Percentiles rank a stretch among this genome's conserved stretches.
These are phyloP conservation scores for Chromera velia DNA, from an alignment of 73 alveolate species.

Conservation along the genomic window DNA sequence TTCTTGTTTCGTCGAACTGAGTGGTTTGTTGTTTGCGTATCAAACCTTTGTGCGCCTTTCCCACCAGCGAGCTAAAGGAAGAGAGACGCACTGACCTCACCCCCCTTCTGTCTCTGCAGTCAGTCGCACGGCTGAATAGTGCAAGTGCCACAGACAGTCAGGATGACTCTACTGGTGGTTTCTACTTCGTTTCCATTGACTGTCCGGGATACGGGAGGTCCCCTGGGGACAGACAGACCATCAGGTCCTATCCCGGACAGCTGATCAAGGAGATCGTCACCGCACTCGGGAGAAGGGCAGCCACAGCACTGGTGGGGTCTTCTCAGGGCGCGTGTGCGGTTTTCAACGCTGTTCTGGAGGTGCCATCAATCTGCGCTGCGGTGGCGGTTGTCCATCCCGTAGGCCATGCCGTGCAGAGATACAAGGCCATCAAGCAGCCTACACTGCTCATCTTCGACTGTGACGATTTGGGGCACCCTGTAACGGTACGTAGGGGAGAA, in stretches of 20 bases:
- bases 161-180: not conserved
- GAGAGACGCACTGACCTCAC: too few species aligned
- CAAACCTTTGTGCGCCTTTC: too few species aligned
- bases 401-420: slow-evolving; percentile 40
- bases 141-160: too few species aligned
- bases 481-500: not conserved
- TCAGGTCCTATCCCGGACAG: slow-evolving; percentile 31
- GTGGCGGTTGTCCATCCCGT: slow-evolving; percentile 10
- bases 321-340: slow-evolving; percentile 37
- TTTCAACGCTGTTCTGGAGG: slow-evolving; percentile 28
- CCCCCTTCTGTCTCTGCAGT: too few species aligned
- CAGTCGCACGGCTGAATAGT: too few species aligned
- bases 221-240: slow-evolving; percentile 18
- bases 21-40: too few species aligned
- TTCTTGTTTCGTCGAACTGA: too few species aligned
- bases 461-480: slow-evolving; percentile 40
- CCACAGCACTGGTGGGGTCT: slow-evolving; percentile 7
- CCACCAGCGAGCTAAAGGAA: too few species aligned
- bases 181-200: slow-evolving; percentile 37
- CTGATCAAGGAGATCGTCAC: slow-evolving; percentile 24
- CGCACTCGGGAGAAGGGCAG: slow-evolving; percentile 21
- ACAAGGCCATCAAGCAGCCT: slow-evolving; percentile 29
- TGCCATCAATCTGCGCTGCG: slow-evolving; percentile 14
- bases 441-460: slow-evolving; percentile 31
- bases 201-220: slow-evolving; percentile 44